Base-by-base conservation (phyloP, 495 filamentous ascomycete genomes). In the Xylaria flabelliformis region DNA sequence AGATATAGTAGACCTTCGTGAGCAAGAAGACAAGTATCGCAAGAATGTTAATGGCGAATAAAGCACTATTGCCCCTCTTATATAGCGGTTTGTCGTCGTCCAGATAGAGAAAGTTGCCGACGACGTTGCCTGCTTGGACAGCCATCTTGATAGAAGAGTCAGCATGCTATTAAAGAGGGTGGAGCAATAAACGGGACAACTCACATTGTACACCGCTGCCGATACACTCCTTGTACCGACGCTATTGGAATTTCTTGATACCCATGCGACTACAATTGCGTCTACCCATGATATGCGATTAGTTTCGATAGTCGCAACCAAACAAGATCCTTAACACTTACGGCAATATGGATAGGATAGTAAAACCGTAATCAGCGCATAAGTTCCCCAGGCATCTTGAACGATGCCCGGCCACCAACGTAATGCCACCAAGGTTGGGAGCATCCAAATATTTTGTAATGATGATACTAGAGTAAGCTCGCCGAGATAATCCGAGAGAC, bases 221-320 rank as follows among this genome's bases (percentile, higher is more conserved):
- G 87, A 86, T 4, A 94, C 91, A 21, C 90, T 89, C 1, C 91
- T 78, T 0, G 91, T 91, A 3, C 91, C 82, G 19, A 93, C 91
- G 0, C 87, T 87, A n/a, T 91, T 91, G 4, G 89, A 86, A 76
- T 93, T 91, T 39, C 87, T 82, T 1, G 87, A 88, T 12, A 84
- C 87, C 84, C 90, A 89, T 3, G 88, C 90, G 6, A 92, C 91
- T 17, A 92, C 74, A 41, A 93, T 89, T 0, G 91, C 88, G 73
- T 85, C 77, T 79, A 12, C 1, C 8, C 39, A 24, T 17, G n/a
- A 55, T 48, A 26, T 71, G 24, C 71, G n/a, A 26, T 59, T 59
- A 67, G 50, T 51, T 32, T 48, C 50, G 3, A 17, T 24, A 44
- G 8, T 32, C 9, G 5, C 7, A 9, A 34, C 0, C 10, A 41